A percentile compares a stretch with the other conserved stretches of the same genome.
Conservation (phyloP, 2,329 filamentous ascomycete species). For the Fusarium sp. region DNA sequence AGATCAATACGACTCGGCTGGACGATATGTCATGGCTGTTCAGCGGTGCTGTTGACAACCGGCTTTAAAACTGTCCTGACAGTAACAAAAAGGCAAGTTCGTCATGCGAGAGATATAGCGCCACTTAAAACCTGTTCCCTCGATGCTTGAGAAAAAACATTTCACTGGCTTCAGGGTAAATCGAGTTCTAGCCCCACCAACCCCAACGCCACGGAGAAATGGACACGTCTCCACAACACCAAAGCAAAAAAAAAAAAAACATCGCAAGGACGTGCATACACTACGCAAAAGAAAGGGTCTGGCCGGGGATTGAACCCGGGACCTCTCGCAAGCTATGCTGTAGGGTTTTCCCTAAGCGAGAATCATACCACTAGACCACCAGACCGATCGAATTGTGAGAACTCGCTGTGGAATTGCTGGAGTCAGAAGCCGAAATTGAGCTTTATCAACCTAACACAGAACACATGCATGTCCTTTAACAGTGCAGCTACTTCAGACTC, state of each 20-base stretch:
- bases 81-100: too few relatives aligned
- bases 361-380: slow-evolving; percentile 78
- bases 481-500: too few relatives aligned
- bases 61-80: too few relatives aligned
- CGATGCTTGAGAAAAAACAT: too few relatives aligned
- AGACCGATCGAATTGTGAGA: slow-evolving; percentile 48
- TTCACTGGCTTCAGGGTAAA: not conserved
- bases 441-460: not conserved
- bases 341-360: slow-evolving; percentile 71
- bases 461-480: too few relatives aligned
- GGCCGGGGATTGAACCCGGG: slow-evolving; percentile 62
- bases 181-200: too few relatives aligned
- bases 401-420: not conserved
- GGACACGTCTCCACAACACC: not conserved
- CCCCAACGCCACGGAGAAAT: not conserved
- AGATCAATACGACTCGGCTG: too few relatives aligned
- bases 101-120: too few relatives aligned
- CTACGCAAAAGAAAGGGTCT: slow-evolving; percentile 52
- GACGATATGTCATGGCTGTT: too few relatives aligned
- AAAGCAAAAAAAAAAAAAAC: not conserved
- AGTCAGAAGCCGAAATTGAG: fast-evolving
- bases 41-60: too few relatives aligned
- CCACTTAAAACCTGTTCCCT: too few relatives aligned
- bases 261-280: not conserved
- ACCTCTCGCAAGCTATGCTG: slow-evolving; percentile 57